Evolutionary conservation across 2,329 filamentous ascomycete genomes (phyloP), one percentile per base, ranked within the genome.

Genomic region (Magnaporthales sp.): DNA sequence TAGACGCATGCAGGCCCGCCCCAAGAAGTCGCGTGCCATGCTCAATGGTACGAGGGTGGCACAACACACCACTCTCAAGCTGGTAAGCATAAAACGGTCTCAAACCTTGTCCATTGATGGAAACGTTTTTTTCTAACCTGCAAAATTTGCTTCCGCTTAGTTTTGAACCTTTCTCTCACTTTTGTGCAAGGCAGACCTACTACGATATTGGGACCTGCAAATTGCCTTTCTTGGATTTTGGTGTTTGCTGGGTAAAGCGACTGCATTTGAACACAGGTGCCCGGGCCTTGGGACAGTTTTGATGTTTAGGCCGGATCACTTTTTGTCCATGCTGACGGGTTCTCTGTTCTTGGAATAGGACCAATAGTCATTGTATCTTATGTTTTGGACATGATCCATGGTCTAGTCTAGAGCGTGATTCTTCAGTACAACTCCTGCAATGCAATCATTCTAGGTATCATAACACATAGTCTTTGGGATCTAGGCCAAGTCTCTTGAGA

Each of bases 21-120:
- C 91, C 5, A 91, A 91, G 75, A 96, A 94, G 81, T 82, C 84
- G 51, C 84, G 90, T 64, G 93, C 93, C 32, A 94, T 97, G 92
- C 82, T 93, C 66, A 92, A 89, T 78, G 88, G 85, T 71, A 91
- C 86, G 29, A 86, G 83, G 73, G 81, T 84, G 71, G 80, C 83
- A 72, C 89, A 86, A 74, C 85, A 88, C 68, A 87, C 89, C 31
- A 82, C 86, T 27, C 79, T 96, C 70, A 92, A 91, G 78, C 83
- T 96, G 73, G 70, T 81, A 58, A 58, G 54, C n/a, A 58, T 15
- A 10, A 22, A 58, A 10, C 24, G 8, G 7, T 26, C 24, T 11
- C 54, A 26, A 10, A 3, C 11, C n/a, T 26, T 58, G 54, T 11
- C 22, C n/a, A 1, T 58, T 4, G 3, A 11, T 58, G 22, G 8